These are phyloP conservation scores for Ceratobasidium papillatum DNA, from an alignment of 1,284 basidiomycete genomes.

Conservation along the genomic window DNA sequence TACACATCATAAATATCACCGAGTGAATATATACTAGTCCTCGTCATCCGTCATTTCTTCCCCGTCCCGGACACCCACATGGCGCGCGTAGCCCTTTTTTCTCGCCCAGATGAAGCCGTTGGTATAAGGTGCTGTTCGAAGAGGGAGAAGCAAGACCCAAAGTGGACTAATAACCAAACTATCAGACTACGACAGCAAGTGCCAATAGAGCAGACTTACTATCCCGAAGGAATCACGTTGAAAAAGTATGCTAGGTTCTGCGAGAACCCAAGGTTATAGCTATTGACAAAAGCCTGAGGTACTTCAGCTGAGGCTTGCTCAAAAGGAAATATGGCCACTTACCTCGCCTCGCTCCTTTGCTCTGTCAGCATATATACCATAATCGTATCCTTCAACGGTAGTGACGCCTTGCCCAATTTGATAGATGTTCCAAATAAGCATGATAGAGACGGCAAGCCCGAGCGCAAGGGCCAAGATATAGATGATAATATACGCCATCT, in stretches of 20 bases:
- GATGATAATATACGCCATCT: constrained; percentile 73
- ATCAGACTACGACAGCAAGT: neutral
- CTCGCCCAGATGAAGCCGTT: constrained; percentile 88
- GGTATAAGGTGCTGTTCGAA: constrained; percentile 81
- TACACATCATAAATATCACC: neutral
- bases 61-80: constrained; percentile 55
- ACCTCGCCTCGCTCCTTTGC: constrained; percentile 79
- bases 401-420: constrained; percentile 84
- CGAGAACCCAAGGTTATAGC: constrained; percentile 85
- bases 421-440: constrained; percentile 84
- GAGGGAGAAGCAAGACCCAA: constrained; percentile 82
- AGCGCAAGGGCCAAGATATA: constrained; percentile 82
- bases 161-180: constrained; percentile 60
- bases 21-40: neutral
- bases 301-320: neutral
- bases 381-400: constrained; percentile 89
- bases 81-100: constrained; percentile 60
- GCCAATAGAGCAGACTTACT: constrained; percentile 61
- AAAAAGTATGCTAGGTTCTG: constrained; percentile 88
- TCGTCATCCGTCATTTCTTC: constrained; percentile 60
- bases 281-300: constrained; percentile 81
- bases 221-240: constrained; percentile 81
- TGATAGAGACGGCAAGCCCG: constrained; percentile 80
- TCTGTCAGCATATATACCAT: constrained; percentile 76
- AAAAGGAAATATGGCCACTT: constrained; percentile 46